Conservation (phyloP, 176 grass and related monocot species). For the Oryza brachyantha region DNA sequence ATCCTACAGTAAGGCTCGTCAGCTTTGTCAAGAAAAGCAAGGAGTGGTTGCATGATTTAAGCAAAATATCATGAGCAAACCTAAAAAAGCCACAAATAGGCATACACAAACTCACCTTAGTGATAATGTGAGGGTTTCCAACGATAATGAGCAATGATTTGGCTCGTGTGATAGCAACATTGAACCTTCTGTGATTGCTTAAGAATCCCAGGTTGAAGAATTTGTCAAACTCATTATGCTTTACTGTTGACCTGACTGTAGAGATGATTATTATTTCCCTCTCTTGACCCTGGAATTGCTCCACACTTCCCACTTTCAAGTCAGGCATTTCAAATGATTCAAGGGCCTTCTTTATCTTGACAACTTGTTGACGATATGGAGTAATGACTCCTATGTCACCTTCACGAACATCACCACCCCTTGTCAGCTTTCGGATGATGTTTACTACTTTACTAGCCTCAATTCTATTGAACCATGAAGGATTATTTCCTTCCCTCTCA, state of each 20-base stretch:
- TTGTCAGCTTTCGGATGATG: slow-evolving; percentile 70
- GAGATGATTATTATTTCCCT: slow-evolving; percentile 91
- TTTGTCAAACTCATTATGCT: slow-evolving; percentile 75
- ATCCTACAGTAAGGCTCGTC: slow-evolving; percentile 52
- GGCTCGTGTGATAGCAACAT: slow-evolving; percentile 88
- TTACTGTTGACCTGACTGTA: slow-evolving; percentile 89
- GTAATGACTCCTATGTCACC: slow-evolving; percentile 84
- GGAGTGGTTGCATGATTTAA: slow-evolving; percentile 4
- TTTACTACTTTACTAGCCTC: slow-evolving; percentile 88
- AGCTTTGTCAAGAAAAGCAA: slow-evolving; percentile 18
- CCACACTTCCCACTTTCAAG: slow-evolving; percentile 79
- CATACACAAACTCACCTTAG: slow-evolving; percentile 46
- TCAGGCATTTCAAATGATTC: slow-evolving; percentile 73
- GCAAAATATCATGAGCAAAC: background rate
- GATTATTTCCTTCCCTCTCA: slow-evolving; percentile 96
- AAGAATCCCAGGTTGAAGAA: slow-evolving; percentile 89
- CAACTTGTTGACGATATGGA: slow-evolving; percentile 89
- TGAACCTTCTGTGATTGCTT: slow-evolving; percentile 76
- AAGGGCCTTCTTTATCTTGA: slow-evolving; percentile 73
- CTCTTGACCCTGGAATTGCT: slow-evolving; percentile 97
- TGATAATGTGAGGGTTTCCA: slow-evolving; percentile 89
- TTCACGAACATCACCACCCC: slow-evolving; percentile 38
- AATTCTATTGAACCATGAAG: slow-evolving; percentile 95
- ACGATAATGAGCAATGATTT: slow-evolving; percentile 83
- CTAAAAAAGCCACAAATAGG: background rate